Base-by-base conservation (phyloP, 495 filamentous ascomycete genomes). In the Podospora pseudopauciseta region DNA sequence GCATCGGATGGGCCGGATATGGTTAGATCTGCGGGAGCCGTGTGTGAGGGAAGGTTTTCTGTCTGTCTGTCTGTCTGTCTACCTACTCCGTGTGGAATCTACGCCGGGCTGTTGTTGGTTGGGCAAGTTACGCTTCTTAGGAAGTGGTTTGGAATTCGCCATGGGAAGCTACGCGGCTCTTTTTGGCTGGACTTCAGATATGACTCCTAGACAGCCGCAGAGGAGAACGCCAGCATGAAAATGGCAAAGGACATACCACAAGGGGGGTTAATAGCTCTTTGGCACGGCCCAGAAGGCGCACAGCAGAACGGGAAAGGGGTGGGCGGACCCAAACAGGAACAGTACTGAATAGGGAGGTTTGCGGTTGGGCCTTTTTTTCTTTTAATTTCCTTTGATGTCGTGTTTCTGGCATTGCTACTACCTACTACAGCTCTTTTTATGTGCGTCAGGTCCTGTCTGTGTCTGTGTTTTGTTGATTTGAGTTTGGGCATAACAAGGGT, bases 401-500 rank as follows among this genome's bases (percentile, higher is more conserved):
- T 49, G 39, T 65, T 32, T 39, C 27, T 67, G 67, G 34, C 60
- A 30, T 63, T 60, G 39, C 62, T 67, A 69, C 39, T 16, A 20
- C 55, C 61, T 59, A 30, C 55, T 64, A 18, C 55, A 32, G 13
- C 27, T 54, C 19, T 63, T 27, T 64, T 54, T 67, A 32, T 63
- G 60, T 54, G 49, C 44, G 23, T 68, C 65, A 57, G 53, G 55
- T 65, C 68, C 64, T 65, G 61, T 72, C 61, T 70, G 65, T 67
- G 67, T 75, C 71, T 75, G 68, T 74, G 68, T 74, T 74, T 74
- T 49, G 39, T 49, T 49, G 39, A 49, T 49, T 70, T 72, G 70
- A 71, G 74, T 72, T 76, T 76, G 74, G 74, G 73, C 74, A 76
- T 76, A 73, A 71, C 23, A 39, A 64, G 27, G 28, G 23, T 44